These are phyloP conservation scores for Syzygium aqueum DNA, from an alignment of 345 rosid genomes.

Conservation along the genomic window DNA sequence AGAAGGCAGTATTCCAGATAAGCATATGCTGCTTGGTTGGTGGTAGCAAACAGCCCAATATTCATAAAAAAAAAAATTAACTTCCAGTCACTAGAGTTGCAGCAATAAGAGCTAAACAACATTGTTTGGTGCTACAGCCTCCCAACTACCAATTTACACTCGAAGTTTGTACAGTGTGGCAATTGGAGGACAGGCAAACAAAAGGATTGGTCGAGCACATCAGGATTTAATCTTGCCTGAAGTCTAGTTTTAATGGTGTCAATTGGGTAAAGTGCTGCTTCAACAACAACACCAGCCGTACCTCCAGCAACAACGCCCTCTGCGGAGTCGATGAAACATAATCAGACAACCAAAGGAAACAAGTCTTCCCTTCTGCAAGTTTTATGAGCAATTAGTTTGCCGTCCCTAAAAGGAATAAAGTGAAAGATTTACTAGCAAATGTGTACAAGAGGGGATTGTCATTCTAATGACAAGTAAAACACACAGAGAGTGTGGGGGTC, in stretches of 20 bases:
- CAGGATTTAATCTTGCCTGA: slow-evolving; percentile 23
- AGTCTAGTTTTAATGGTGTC: slow-evolving; percentile 83
- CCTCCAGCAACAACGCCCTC: slow-evolving; percentile 66
- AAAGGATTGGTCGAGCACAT: neutral
- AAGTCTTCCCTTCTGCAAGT: neutral
- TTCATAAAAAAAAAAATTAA: neutral
- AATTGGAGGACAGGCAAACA: neutral
- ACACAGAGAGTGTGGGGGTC: neutral
- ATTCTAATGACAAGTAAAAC: neutral
- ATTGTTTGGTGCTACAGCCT: neutral
- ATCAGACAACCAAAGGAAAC: neutral
- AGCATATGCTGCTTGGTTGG: neutral
- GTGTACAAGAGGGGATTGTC: neutral
- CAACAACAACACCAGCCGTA: slow-evolving; percentile 37
- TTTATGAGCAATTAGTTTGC: neutral
- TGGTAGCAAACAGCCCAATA: neutral
- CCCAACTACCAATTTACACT: neutral
- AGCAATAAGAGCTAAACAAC: neutral
- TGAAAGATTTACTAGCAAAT: neutral
- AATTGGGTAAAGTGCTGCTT: slow-evolving; percentile 71
- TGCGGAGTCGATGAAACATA: slow-evolving; percentile 12
- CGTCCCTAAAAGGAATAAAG: neutral
- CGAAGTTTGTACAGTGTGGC: neutral
- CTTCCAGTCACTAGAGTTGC: neutral
- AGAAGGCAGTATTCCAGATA: neutral